phyloP scores from a whole-genome alignment of 768 basidiomycete species.

The Boletus rubescentipes region DNA sequence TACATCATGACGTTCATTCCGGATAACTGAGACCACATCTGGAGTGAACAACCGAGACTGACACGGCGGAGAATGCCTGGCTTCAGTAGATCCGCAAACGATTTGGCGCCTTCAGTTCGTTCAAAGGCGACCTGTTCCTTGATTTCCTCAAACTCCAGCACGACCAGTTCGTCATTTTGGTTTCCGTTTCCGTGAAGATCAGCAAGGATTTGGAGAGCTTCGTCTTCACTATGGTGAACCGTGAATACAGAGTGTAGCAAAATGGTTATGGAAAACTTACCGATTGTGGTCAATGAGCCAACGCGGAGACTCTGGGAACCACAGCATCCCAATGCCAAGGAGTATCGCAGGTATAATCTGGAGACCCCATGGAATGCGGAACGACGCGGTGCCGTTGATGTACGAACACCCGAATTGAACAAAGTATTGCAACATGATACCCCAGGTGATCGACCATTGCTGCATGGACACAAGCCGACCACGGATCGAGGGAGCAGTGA shows the following conservation, averaged over 20 bases:
- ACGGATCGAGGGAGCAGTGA: constrained; percentile 68
- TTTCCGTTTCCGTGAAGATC: constrained; percentile 70
- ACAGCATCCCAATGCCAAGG: constrained; percentile 62
- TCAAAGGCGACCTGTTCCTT: constrained; percentile 55
- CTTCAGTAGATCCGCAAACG: constrained; percentile 63
- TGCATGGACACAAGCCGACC: constrained; percentile 76
- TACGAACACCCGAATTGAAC: constrained; percentile 71
- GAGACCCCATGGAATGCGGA: constrained; percentile 79
- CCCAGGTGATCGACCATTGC: constrained; percentile 82
- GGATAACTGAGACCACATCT: constrained; percentile 78
- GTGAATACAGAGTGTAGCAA: not conserved
- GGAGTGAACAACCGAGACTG: constrained; percentile 63
- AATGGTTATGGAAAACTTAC: constrained; percentile 25
- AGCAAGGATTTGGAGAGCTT: constrained; percentile 70
- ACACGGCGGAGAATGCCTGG: constrained; percentile 70
- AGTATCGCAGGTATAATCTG: constrained; percentile 79
- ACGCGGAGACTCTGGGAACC: constrained; percentile 71
- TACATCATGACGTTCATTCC: constrained; percentile 85
- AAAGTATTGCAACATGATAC: constrained; percentile 74
- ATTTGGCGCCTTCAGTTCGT: constrained; percentile 68
- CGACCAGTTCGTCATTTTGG: constrained; percentile 56
- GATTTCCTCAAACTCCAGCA: constrained; percentile 72
- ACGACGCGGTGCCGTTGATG: constrained; percentile 67
- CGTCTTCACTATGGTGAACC: constrained; percentile 34
- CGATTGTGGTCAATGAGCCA: constrained; percentile 65